These are phyloP conservation scores for Globisporangium uncinulatum DNA, from an alignment of 352 stramenopile species.

Conservation along the genomic window DNA sequence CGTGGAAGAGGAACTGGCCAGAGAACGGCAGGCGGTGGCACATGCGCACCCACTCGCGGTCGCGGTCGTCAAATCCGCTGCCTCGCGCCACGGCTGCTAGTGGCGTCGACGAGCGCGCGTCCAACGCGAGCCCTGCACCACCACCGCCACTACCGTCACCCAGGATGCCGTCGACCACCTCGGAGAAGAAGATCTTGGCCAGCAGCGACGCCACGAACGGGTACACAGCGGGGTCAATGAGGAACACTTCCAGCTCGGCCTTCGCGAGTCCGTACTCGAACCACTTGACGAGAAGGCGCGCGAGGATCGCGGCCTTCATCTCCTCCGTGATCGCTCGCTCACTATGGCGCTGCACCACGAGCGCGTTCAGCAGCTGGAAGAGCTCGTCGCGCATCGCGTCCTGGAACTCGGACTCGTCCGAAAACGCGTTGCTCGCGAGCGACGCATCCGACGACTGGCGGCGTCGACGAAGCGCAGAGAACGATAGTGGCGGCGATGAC, in stretches of 20 bases:
- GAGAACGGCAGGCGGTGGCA: constrained; percentile 75
- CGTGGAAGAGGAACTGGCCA: constrained; percentile 73
- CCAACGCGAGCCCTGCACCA: constrained; percentile 1
- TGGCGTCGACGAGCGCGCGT: neutral
- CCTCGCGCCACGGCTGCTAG: neutral
- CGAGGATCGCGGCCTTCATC: constrained; percentile 62
- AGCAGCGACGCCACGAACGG: constrained; percentile 50
- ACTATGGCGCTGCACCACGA: constrained; percentile 46
- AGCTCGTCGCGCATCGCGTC: constrained; percentile 60
- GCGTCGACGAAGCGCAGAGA: constrained; percentile 5
- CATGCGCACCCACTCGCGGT: constrained; percentile 69
- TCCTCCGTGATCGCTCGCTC: constrained; percentile 24
- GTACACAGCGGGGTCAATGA: constrained; percentile 60
- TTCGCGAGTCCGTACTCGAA: constrained; percentile 64
- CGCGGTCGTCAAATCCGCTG: constrained; percentile 57
- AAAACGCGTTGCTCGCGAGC: constrained; percentile 19
- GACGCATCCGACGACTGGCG: constrained; percentile 26
- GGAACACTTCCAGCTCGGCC: constrained; percentile 53
- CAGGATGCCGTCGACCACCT: constrained; percentile 52
- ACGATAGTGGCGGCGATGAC: neutral
- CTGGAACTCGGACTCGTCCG: constrained; percentile 41
- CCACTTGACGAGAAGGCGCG: constrained; percentile 80
- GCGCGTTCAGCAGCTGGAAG: constrained; percentile 46
- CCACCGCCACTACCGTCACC: constrained; percentile 6
- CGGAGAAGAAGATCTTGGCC: constrained; percentile 71